phyloP scores from a whole-genome alignment of 257 asterid genomes.

The Lavandula angustifolia region DNA sequence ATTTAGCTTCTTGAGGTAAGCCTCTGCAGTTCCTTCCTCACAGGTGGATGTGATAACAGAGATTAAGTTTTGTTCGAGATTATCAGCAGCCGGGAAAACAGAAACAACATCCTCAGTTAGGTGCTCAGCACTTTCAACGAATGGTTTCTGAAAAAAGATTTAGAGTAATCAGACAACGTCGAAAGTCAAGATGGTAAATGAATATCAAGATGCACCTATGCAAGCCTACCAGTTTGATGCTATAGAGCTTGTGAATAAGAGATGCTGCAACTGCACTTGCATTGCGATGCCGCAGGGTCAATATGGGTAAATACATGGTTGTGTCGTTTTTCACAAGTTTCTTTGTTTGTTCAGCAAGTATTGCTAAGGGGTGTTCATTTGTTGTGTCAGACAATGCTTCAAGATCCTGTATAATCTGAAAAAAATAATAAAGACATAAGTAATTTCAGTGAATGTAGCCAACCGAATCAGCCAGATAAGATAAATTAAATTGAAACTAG shows the following conservation, averaged over 20 bases:
- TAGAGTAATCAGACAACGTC: conserved; percentile 33
- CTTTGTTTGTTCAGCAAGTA: conserved; percentile 83
- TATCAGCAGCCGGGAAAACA: conserved; percentile 92
- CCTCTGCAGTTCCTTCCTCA: conserved; percentile 80
- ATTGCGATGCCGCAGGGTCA: conserved; percentile 67
- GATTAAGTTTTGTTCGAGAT: conserved; percentile 71
- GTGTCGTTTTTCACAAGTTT: conserved; percentile 60
- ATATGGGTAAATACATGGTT: conserved; percentile 67
- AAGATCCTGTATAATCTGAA: conserved; percentile 80
- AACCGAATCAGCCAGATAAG: conserved; percentile 11
- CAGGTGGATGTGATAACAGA: conserved; percentile 64
- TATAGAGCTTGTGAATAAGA: conserved; percentile 87
- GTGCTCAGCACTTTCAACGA: conserved; percentile 83
- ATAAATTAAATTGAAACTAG: background rate
- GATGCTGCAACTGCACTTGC: conserved; percentile 86
- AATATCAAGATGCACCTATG: conserved; percentile 19
- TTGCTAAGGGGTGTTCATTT: conserved; percentile 78
- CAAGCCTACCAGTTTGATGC: conserved; percentile 74
- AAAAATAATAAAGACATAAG: conserved; percentile 30
- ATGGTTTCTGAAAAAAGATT: conserved; percentile 74
- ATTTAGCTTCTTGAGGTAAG: conserved; percentile 66
- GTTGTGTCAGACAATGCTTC: conserved; percentile 71
- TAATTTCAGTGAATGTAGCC: conserved; percentile 11
- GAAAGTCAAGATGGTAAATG: conserved; percentile 22
- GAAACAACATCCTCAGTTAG: conserved; percentile 92